Conservation (phyloP, 495 filamentous ascomycete genomes). For the Pyronema omphalodes region DNA sequence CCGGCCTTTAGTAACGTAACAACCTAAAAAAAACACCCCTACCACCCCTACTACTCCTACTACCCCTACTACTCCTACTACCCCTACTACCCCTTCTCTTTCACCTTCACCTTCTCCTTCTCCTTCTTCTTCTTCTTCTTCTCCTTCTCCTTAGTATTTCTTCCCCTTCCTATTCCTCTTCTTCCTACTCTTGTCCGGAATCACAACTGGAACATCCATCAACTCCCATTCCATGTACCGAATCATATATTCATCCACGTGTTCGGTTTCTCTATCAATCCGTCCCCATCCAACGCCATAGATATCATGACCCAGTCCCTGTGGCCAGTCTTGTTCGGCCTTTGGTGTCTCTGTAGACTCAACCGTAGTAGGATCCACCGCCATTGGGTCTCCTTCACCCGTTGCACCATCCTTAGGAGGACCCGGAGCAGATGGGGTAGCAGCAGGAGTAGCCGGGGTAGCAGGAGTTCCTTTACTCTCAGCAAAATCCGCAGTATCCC, state of each 20-base stretch:
- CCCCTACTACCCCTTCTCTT: too few species aligned
- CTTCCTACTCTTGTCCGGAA: constrained; percentile 56
- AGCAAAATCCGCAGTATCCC: constrained; percentile 82
- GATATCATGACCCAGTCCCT: constrained; percentile 20
- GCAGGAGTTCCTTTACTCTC: constrained; percentile 40
- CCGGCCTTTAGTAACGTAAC: too few species aligned
- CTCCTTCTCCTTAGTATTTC: constrained; percentile 7
- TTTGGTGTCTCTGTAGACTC: constrained; percentile 26
- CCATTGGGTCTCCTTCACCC: background rate
- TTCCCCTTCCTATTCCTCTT: constrained; percentile 59
- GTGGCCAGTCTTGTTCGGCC: constrained; percentile 27
- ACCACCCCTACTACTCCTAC: too few species aligned
- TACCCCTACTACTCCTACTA: too few species aligned
- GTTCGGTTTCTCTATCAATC: constrained; percentile 36
- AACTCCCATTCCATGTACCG: constrained; percentile 57
- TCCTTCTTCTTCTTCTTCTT: too few species aligned
- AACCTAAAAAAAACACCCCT: too few species aligned
- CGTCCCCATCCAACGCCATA: constrained; percentile 29
- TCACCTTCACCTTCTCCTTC: too few species aligned
- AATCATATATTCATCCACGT: constrained; percentile 78
- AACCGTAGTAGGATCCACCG: background rate
- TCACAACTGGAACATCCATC: constrained; percentile 56
- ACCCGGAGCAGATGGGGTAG: constrained; percentile 10
- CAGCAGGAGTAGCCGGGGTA: constrained; percentile 19
- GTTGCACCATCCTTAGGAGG: constrained; percentile 3